These are phyloP conservation scores for Rhynchosporium agropyri DNA, from an alignment of 2,329 filamentous ascomycete genomes.

Conservation along the genomic window DNA sequence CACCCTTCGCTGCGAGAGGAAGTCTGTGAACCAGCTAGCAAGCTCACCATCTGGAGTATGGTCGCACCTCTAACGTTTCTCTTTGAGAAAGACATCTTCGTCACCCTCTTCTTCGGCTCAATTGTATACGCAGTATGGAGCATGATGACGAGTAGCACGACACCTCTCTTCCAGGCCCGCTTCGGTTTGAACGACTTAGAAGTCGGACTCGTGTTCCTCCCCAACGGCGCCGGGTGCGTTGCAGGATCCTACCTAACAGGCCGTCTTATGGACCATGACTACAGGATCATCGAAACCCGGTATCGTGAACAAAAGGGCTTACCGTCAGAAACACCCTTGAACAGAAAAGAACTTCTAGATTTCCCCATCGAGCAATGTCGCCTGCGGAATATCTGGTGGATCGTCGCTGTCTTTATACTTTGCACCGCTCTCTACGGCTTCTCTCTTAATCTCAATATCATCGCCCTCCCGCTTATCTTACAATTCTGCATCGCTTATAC, in stretches of 20 bases:
- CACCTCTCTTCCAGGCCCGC: constrained; percentile 44
- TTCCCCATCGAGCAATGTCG: constrained; percentile 48
- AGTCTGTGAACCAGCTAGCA: constrained; percentile 28
- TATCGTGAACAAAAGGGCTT: constrained; percentile 43
- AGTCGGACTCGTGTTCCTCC: constrained; percentile 47
- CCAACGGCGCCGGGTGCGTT: constrained; percentile 48
- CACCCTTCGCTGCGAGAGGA: constrained; percentile 12
- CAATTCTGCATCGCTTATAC: constrained; percentile 44
- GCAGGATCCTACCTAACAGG: constrained; percentile 46
- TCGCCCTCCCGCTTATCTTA: constrained; percentile 39
- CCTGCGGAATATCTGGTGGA: constrained; percentile 44
- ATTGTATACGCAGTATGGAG: constrained; percentile 52
- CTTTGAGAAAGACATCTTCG: constrained; percentile 50
- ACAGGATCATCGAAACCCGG: constrained; percentile 41
- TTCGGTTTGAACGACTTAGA: constrained; percentile 46
- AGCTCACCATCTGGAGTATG: constrained; percentile 43
- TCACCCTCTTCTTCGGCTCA: constrained; percentile 48
- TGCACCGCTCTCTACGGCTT: constrained; percentile 44
- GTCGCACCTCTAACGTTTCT: constrained; percentile 47
- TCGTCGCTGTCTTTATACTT: constrained; percentile 44
- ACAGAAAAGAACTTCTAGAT: constrained; percentile 42
- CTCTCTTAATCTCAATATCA: constrained; percentile 33
- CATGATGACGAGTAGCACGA: constrained; percentile 51
- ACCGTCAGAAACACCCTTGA: constrained; percentile 34
- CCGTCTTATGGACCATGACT: constrained; percentile 47